phyloP scores from a whole-genome alignment of 129 eudicot species.

The Helichrysum umbraculigerum region DNA sequence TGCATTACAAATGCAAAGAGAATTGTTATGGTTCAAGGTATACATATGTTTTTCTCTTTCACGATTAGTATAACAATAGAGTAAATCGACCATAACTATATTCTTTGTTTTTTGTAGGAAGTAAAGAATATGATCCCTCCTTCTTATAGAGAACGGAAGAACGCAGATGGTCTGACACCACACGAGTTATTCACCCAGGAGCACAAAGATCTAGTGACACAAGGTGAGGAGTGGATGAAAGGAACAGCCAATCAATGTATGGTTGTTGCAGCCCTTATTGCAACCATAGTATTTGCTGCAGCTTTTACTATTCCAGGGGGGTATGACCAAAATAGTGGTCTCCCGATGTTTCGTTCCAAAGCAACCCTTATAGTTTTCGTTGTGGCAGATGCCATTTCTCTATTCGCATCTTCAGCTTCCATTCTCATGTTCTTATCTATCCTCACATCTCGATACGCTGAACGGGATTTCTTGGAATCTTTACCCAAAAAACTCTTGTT shows the following conservation, averaged over 20 bases:
- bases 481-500: conserved; percentile 24
- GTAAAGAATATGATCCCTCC: conserved; percentile 36
- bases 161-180: conserved; percentile 38
- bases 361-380: conserved; percentile 25
- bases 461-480: conserved; percentile 31
- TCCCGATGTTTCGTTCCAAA: conserved; percentile 8
- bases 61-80: neutral
- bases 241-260: conserved; percentile 36
- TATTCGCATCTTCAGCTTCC: conserved; percentile 16
- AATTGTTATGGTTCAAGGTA: conserved; percentile 50
- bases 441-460: conserved; percentile 36
- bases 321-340: conserved; percentile 17
- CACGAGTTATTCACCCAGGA: conserved; percentile 35
- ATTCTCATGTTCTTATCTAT: conserved; percentile 25
- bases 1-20: conserved; percentile 51
- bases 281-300: conserved; percentile 46
- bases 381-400: conserved; percentile 37
- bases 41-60: neutral
- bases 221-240: conserved; percentile 22
- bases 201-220: conserved; percentile 32
- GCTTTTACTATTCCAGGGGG: conserved; percentile 47
- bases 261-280: conserved; percentile 40
- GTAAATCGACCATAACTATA: too few species aligned
- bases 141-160: conserved; percentile 24
- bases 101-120: conserved; percentile 44